Base-by-base conservation (phyloP, 1,139 yeast species). In the Scheffersomyces quercinus region DNA sequence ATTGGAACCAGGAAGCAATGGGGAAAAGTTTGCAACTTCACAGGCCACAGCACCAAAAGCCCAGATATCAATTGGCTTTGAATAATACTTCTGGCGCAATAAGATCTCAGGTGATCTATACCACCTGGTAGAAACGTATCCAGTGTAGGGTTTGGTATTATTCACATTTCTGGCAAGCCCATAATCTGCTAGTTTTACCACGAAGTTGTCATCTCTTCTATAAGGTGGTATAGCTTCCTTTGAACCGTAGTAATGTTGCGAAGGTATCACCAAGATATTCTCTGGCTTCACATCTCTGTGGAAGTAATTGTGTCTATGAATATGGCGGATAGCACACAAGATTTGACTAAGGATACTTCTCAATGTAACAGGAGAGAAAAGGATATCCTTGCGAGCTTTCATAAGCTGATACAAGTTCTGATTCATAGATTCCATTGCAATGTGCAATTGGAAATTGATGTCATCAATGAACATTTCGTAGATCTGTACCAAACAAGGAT, bases 41-140 rank as follows among this genome's bases (percentile, higher is more conserved):
- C 81, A 82, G 0, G 93, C 91, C 38, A 93, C 88, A 28, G 85
- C 77, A 1, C 96, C 97, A 68, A 89, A 87, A 0, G 98, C 96
- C 98, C 98, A 93, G 35, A 91, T 79, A 68, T 93, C 99, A 35
- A 89, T 81, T 0, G 96, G 90, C 41, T 72, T 77, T 0, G 93
- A 81, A 61, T 93, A 89, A 53, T 66, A 67, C 7, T 76, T 75
- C 50, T 80, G 79, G 49, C 93, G 75, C 45, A 93, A 70, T 36
- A 93, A 71, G 36, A 93, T 85, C 64, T 93, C 99, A 0, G 99
- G 99, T 0, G 97, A 84, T 48, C 99, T 74, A 62, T 93, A 93
- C 98, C 98, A 93, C 55, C 99, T 77, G 0, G 98, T 93, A 0
- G 97, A 87, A 6, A 93, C 95, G 56, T 93, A 93, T 0, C 87